Percentiles rank a stretch among this genome's conserved stretches.
Evolutionary conservation across 1,284 basidiomycete species (phyloP).

Genomic region (Boletus hoseneyae): DNA sequence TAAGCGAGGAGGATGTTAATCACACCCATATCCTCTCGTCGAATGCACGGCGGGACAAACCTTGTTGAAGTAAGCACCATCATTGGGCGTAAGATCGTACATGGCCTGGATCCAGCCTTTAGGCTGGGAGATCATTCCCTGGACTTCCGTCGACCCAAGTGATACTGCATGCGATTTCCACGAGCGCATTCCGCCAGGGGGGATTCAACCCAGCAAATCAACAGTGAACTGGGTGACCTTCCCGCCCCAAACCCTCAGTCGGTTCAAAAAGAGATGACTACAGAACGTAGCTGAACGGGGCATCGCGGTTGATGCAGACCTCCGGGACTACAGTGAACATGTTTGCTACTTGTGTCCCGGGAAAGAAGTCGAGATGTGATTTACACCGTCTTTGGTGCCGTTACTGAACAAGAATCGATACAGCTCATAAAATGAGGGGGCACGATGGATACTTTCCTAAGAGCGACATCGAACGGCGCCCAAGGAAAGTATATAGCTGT

Average conservation of each 20-base stretch:
- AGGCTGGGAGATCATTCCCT: slow-evolving; percentile 24
- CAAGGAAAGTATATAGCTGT: slow-evolving; percentile 22
- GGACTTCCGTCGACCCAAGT: slow-evolving; percentile 33
- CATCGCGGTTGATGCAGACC: slow-evolving; percentile 21
- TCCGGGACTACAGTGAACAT: slow-evolving; percentile 30
- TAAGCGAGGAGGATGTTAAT: too few relatives aligned
- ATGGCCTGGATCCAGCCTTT: slow-evolving; percentile 28
- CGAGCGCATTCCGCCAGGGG: slow-evolving; percentile 40
- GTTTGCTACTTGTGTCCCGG: slow-evolving; percentile 29
- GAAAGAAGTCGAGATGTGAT: slow-evolving; percentile 39
- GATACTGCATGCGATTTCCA: slow-evolving; percentile 27
- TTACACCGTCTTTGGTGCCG: slow-evolving; percentile 14
- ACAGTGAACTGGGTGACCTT: slow-evolving; percentile 36
- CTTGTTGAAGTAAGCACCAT: slow-evolving; percentile 45
- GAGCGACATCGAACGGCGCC: slow-evolving; percentile 5
- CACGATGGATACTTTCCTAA: slow-evolving; percentile 4
- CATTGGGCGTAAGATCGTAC: slow-evolving; percentile 27
- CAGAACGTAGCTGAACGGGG: slow-evolving; percentile 11
- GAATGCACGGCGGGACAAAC: slow-evolving; percentile 22
- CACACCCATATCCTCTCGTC: background rate
- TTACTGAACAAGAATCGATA: slow-evolving; percentile 19
- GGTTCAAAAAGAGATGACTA: background rate
- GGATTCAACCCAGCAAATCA: slow-evolving; percentile 40
- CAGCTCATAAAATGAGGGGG: slow-evolving; percentile 32
- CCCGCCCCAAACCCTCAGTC: slow-evolving; percentile 35